Evolutionary conservation across 768 basidiomycete species (phyloP), one percentile per base, ranked within the genome.

Genomic region (Termitomyces sp.): DNA sequence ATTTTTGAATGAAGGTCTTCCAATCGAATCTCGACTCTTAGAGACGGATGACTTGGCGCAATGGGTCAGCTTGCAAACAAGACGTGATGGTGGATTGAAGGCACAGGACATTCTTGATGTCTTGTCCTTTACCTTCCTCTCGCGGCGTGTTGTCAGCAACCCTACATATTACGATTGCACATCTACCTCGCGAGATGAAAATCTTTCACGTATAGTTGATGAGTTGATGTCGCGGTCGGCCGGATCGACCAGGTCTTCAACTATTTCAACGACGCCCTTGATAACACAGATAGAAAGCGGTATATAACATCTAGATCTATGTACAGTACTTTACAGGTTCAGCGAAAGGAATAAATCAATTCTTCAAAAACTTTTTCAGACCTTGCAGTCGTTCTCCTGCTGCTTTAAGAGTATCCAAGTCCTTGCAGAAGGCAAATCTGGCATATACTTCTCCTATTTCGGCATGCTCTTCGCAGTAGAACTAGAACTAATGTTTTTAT

Each of bases 391-490:
- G 83, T 66, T 90, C 87, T 24, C 85, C 87, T n/a, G 97, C 97
- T 22, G 74, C 76, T 59, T 76, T 80, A 16, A 99, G 79, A 0
- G 93, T 96, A 43, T 91, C 92, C 20, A 85, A 61, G 65, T 98
- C 96, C 69, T 99, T 99, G 79, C 97, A 98, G 78, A 97, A 94
- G 1, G 94, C 88, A 69, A 98, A 98, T 56, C 93, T 83, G 22
- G 82, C 86, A 67, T 87, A 96, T 48, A 77, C 86, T 70, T 96
- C 94, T 28, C 95, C 95, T 55, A 97, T 92, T 57, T 72, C 72
- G 28, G 85, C 80, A 67, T 98, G 95, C 56, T 92, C 90, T 63
- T 86, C 80, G 67, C 92, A 94, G 73, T 96, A 98, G 73, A 98
- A 98, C 92, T 95, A 36, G 30, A 59, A 48, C 26, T 1, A 53